phyloP scores from a whole-genome alignment of 805 yeast genomes.

The Metschnikowia proteae region DNA sequence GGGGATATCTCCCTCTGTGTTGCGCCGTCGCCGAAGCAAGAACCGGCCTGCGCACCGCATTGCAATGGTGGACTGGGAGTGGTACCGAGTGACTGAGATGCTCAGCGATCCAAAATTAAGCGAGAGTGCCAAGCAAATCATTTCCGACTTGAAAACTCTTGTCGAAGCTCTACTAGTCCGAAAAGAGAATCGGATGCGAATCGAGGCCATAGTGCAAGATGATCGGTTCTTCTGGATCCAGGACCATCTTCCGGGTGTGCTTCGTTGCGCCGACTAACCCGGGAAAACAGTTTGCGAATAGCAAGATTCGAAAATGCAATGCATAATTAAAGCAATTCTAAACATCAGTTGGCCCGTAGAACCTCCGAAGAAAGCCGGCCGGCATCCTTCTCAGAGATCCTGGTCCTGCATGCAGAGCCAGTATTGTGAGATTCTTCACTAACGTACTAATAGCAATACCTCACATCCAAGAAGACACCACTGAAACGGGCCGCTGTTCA shows the following conservation, averaged over 20 bases:
- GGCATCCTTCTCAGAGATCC: too few species aligned
- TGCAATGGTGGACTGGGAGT: slow-evolving; percentile 89
- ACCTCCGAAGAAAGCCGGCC: too few species aligned
- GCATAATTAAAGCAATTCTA: neutral
- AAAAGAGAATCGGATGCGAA: slow-evolving; percentile 30
- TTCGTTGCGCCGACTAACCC: slow-evolving; percentile 1
- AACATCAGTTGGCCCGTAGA: neutral
- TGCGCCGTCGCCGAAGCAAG: slow-evolving; percentile 39
- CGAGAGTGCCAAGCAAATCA: slow-evolving; percentile 8
- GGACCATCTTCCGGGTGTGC: slow-evolving; percentile 16
- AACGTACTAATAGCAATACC: slow-evolving; percentile 1
- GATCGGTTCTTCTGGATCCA: slow-evolving; percentile 26
- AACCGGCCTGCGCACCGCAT: slow-evolving; percentile 79
- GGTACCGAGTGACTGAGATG: slow-evolving; percentile 47
- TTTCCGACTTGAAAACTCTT: slow-evolving; percentile 21
- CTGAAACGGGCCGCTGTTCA: neutral
- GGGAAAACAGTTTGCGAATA: neutral
- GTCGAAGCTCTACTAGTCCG: slow-evolving; percentile 36
- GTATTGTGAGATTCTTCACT: slow-evolving; percentile 4
- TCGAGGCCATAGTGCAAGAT: slow-evolving; percentile 17
- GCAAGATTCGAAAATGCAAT: neutral
- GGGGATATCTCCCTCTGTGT: slow-evolving; percentile 38
- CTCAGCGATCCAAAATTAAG: slow-evolving; percentile 7
- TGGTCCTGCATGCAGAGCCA: neutral
- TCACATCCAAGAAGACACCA: slow-evolving; percentile 3